A percentile compares a stretch with the other conserved stretches of the same genome.
phyloP scores from a whole-genome alignment of 1,284 basidiomycete species.

The Stereum hirsutum region DNA sequence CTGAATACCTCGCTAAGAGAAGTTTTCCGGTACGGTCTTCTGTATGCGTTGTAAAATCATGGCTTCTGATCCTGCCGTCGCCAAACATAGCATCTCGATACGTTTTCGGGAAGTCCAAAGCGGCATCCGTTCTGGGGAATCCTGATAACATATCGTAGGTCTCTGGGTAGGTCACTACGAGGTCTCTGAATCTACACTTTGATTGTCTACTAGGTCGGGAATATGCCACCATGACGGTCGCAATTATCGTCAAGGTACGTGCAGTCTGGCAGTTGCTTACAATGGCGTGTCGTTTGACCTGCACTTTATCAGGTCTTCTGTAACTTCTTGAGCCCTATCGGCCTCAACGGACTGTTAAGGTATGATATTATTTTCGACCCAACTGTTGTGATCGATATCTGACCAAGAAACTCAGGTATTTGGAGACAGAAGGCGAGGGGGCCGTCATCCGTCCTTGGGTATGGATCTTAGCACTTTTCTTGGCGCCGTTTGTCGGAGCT shows the following conservation, averaged over 20 bases:
- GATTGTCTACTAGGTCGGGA: slow-evolving; percentile 15
- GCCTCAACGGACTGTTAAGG: slow-evolving; percentile 33
- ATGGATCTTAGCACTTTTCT: slow-evolving; percentile 55
- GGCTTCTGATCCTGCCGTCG: background rate
- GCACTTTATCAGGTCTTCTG: slow-evolving; percentile 3
- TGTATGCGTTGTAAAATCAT: background rate
- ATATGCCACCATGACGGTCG: slow-evolving; percentile 14
- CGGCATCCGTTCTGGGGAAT: slow-evolving; percentile 20
- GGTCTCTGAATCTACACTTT: background rate
- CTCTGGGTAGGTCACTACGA: background rate
- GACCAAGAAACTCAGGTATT: slow-evolving; percentile 21
- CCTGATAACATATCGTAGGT: slow-evolving; percentile 17
- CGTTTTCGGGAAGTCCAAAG: slow-evolving; percentile 15
- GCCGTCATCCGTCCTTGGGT: slow-evolving; percentile 39
- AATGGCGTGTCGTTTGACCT: too few relatives aligned
- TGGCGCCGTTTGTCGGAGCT: slow-evolving; percentile 40
- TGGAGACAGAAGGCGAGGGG: slow-evolving; percentile 31
- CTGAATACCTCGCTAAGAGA: slow-evolving; percentile 27
- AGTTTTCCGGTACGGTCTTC: slow-evolving; percentile 21
- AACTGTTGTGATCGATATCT: too few relatives aligned
- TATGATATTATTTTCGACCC: slow-evolving; percentile 7
- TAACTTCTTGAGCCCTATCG: slow-evolving; percentile 34
- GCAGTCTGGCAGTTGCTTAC: background rate
- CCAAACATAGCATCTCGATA: slow-evolving; percentile 19
- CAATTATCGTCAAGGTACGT: slow-evolving; percentile 7